Conservation (phyloP, 2,329 filamentous ascomycete genomes). For the Stemphylium beticola region DNA sequence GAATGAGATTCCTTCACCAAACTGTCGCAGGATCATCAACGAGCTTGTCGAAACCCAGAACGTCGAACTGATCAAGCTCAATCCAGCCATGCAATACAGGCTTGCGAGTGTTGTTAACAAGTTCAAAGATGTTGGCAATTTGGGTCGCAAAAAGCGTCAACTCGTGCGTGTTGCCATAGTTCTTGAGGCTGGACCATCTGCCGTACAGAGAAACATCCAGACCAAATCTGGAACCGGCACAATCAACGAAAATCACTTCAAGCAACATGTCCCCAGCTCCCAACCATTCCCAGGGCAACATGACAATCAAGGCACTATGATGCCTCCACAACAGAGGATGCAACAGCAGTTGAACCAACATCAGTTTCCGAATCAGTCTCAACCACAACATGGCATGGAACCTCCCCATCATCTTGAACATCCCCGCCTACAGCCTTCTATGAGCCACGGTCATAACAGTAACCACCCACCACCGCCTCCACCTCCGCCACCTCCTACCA, state of each 20-base stretch:
- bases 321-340: slow-evolving; percentile 14
- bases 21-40: slow-evolving; percentile 32
- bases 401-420: slow-evolving; percentile 13
- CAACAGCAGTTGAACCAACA: slow-evolving; percentile 2
- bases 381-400: slow-evolving; percentile 4
- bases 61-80: slow-evolving; percentile 24
- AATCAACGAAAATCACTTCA: not conserved
- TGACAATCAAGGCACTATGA: slow-evolving; percentile 5
- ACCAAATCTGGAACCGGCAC: not conserved
- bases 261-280: not conserved
- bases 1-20: slow-evolving; percentile 34
- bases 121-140: slow-evolving; percentile 7
- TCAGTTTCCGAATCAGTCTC: not conserved
- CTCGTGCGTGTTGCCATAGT: slow-evolving; percentile 37
- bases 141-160: slow-evolving; percentile 20
- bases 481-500: slow-evolving; percentile 10
- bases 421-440: slow-evolving; percentile 5
- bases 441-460: too few relatives aligned
- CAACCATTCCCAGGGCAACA: slow-evolving; percentile 9
- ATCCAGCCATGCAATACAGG: slow-evolving; percentile 32
- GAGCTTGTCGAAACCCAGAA: slow-evolving; percentile 40
- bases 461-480: slow-evolving; percentile 1
- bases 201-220: slow-evolving; percentile 14
- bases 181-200: slow-evolving; percentile 36
- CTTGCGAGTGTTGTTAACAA: slow-evolving; percentile 38